Percentiles rank a stretch among this genome's conserved stretches.
Conservation (phyloP, 2,329 filamentous ascomycete species). For the Sarocladium brachiariae region DNA sequence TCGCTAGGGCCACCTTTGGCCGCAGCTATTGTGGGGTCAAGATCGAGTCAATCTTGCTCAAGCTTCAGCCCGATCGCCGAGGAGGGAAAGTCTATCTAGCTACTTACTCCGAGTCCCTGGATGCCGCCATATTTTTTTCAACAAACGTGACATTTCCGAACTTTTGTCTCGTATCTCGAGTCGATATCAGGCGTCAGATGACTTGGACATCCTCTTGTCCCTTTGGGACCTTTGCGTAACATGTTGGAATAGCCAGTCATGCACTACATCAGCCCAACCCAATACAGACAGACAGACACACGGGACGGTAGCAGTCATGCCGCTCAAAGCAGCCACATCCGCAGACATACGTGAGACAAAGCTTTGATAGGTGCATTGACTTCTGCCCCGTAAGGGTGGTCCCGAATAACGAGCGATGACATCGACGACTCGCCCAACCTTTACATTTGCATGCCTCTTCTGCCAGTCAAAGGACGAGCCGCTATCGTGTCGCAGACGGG, state of each 20-base stretch:
- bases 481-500: not conserved
- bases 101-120: not conserved
- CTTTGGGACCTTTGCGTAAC: not conserved
- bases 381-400: not conserved
- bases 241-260: too few relatives aligned
- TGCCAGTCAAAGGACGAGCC: not conserved
- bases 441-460: not conserved
- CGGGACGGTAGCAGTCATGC: constrained; percentile 1
- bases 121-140: not conserved
- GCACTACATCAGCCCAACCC: not conserved
- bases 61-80: not conserved
- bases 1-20: not conserved
- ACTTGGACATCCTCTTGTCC: too few relatives aligned
- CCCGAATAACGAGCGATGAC: constrained; percentile 1
- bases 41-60: constrained; percentile 8
- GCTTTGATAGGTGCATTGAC: not conserved
- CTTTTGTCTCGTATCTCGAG: not conserved
- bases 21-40: not conserved
- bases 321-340: not conserved
- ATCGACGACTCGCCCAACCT: constrained; percentile 8
- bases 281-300: not conserved
- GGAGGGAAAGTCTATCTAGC: not conserved
- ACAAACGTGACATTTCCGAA: too few relatives aligned
- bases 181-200: too few relatives aligned
- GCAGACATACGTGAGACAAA: not conserved